Percentiles rank a stretch among this genome's conserved stretches.
These are phyloP conservation scores for Exidia glandulosa DNA, from an alignment of 768 basidiomycete species.

Conservation along the genomic window DNA sequence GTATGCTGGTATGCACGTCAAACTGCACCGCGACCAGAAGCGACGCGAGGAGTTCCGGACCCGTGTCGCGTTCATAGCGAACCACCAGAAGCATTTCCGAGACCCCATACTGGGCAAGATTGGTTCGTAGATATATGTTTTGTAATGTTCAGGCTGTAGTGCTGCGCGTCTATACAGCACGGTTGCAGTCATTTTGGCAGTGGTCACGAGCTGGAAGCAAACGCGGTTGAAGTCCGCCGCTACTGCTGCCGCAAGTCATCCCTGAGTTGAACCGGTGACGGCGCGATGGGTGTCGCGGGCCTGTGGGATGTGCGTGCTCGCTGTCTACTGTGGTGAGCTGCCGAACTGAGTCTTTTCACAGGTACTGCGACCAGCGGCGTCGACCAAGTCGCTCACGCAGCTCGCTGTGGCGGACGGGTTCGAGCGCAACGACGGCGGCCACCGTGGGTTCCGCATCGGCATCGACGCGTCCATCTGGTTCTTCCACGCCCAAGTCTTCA, in stretches of 20 bases:
- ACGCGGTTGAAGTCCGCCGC: too few species aligned
- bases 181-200: too few species aligned
- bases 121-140: too few species aligned
- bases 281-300: slow-evolving; percentile 37
- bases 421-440: slow-evolving; percentile 46
- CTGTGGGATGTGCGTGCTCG: slow-evolving; percentile 35
- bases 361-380: slow-evolving; percentile 63
- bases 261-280: too few species aligned
- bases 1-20: too few species aligned
- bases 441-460: slow-evolving; percentile 70
- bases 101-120: slow-evolving; percentile 64
- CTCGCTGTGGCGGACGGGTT: slow-evolving; percentile 70
- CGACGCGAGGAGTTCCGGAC: slow-evolving; percentile 77
- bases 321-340: not conserved
- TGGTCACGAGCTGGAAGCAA: too few species aligned
- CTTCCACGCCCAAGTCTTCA: slow-evolving; percentile 21
- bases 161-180: too few species aligned
- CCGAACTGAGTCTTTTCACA: slow-evolving; percentile 26
- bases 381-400: slow-evolving; percentile 64
- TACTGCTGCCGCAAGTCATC: too few species aligned
- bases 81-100: slow-evolving; percentile 80
- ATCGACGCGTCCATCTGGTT: slow-evolving; percentile 82
- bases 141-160: too few species aligned
- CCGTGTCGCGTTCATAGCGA: slow-evolving; percentile 65
- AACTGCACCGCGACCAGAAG: slow-evolving; percentile 73